Evolutionary conservation across 352 stramenopile genomes (phyloP).

Genomic region (Globisporangium megalacanthum): DNA sequence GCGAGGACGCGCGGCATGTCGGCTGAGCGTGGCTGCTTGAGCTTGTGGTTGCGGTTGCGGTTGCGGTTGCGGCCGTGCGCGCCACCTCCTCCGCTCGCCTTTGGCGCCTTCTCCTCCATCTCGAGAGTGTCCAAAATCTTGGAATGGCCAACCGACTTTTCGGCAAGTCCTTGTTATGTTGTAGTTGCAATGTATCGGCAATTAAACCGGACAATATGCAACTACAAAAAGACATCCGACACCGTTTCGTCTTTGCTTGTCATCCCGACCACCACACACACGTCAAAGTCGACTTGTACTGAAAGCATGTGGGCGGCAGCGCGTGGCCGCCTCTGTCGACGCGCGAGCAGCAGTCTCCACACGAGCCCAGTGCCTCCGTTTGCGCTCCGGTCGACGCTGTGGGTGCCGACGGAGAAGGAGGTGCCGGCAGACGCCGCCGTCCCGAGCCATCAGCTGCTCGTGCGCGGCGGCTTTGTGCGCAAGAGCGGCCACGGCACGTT

Average conservation of each 20-base stretch:
- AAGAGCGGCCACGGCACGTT: conserved; percentile 82
- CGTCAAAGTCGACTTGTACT: neutral
- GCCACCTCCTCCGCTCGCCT: neutral
- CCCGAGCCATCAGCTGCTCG: conserved; percentile 79
- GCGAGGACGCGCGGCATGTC: conserved; percentile 54
- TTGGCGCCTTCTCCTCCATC: no score
- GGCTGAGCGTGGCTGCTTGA: conserved; percentile 42
- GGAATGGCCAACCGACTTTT: neutral
- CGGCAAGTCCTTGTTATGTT: conserved; percentile 1
- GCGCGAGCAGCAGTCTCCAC: neutral
- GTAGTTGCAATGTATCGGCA: neutral
- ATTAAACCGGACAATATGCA: no score
- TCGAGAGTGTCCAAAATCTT: no score
- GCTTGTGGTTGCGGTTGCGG: conserved; percentile 21
- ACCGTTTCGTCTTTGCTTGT: conserved; percentile 3
- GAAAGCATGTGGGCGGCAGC: neutral
- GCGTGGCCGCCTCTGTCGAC: neutral
- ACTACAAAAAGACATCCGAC: no score
- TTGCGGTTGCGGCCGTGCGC: conserved; percentile 2
- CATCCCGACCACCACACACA: no score
- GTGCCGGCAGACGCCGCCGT: conserved; percentile 73
- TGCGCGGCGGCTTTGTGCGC: conserved; percentile 82
- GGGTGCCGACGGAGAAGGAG: conserved; percentile 74
- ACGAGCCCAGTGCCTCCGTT: neutral
- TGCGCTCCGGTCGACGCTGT: conserved; percentile 46